These are phyloP conservation scores for Chaetomiaceae sp. DNA, from an alignment of 2,329 filamentous ascomycete genomes.

Conservation along the genomic window DNA sequence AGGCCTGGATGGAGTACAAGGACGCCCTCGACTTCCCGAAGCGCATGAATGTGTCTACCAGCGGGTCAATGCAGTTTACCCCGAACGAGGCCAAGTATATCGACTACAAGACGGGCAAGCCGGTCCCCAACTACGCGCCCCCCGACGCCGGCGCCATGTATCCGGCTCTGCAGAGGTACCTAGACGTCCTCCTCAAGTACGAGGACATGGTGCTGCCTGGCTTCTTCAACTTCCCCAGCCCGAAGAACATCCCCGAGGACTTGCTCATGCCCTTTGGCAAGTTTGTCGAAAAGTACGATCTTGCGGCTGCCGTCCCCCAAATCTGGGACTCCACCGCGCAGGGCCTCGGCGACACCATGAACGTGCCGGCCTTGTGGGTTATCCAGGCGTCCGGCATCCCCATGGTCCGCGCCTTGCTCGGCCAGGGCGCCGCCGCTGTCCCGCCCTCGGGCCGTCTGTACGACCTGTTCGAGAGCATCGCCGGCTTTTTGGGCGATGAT, in stretches of 20 bases:
- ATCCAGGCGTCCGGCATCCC: constrained; percentile 18
- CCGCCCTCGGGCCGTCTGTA: constrained; percentile 36
- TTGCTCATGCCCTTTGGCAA: constrained; percentile 23
- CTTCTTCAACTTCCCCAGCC: constrained; percentile 23
- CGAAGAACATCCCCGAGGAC: constrained; percentile 21
- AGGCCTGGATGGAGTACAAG: constrained; percentile 22
- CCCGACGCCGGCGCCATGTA: constrained; percentile 4
- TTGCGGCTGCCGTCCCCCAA: constrained; percentile 17
- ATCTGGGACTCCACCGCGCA: constrained; percentile 22
- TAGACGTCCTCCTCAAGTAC: constrained; percentile 17
- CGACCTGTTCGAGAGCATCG: constrained; percentile 38
- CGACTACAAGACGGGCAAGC: constrained; percentile 22
- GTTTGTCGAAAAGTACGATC: constrained; percentile 25
- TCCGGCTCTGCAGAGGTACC: constrained; percentile 15
- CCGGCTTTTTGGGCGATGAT: constrained; percentile 32
- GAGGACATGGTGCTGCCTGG: constrained; percentile 24
- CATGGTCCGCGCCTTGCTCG: constrained; percentile 34
- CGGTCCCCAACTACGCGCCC: constrained; percentile 12
- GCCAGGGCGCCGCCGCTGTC: constrained; percentile 30
- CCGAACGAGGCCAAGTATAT: constrained; percentile 13
- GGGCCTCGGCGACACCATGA: constrained; percentile 19
- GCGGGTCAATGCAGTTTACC: constrained; percentile 5
- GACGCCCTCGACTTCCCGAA: constrained; percentile 21
- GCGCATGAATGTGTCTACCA: constrained; percentile 21
- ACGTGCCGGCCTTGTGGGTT: constrained; percentile 16